Conservation (phyloP, 2,329 filamentous ascomycete genomes). For the Neonectria sp. region DNA sequence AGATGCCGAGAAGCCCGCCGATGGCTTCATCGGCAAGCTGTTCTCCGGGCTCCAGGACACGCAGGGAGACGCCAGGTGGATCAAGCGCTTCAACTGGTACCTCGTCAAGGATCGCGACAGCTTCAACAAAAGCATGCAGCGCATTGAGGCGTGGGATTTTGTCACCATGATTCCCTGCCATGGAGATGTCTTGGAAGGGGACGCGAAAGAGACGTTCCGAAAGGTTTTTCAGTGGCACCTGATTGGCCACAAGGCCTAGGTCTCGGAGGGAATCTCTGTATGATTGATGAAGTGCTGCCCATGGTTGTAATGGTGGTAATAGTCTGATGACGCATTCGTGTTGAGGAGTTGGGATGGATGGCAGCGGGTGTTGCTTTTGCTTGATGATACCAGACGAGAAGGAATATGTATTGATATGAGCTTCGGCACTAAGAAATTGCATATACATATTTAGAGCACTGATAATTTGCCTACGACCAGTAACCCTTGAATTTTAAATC, state of each 20-base stretch:
- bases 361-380: slow-evolving; percentile 3
- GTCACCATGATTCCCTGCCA: slow-evolving; percentile 91
- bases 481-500: neutral
- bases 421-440: neutral
- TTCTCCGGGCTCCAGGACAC: slow-evolving; percentile 72
- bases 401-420: neutral
- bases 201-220: slow-evolving; percentile 81
- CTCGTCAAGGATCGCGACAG: slow-evolving; percentile 73
- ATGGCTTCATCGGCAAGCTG: slow-evolving; percentile 59
- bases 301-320: slow-evolving; percentile 1
- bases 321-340: slow-evolving; percentile 7
- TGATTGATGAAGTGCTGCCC: slow-evolving; percentile 11
- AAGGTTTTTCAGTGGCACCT: slow-evolving; percentile 91
- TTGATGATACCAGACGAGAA: slow-evolving; percentile 34
- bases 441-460: neutral
- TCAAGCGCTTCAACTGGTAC: slow-evolving; percentile 90
- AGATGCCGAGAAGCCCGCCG: slow-evolving; percentile 47
- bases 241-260: slow-evolving; percentile 49
- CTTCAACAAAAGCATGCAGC: slow-evolving; percentile 78
- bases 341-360: slow-evolving; percentile 20
- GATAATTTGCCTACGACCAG: neutral
- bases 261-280: neutral
- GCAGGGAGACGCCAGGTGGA: slow-evolving; percentile 77
- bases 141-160: slow-evolving; percentile 88
- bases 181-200: slow-evolving; percentile 85